Evolutionary conservation across 352 stramenopile genomes (phyloP).

Genomic region (Globisporangium megalacanthum): DNA sequence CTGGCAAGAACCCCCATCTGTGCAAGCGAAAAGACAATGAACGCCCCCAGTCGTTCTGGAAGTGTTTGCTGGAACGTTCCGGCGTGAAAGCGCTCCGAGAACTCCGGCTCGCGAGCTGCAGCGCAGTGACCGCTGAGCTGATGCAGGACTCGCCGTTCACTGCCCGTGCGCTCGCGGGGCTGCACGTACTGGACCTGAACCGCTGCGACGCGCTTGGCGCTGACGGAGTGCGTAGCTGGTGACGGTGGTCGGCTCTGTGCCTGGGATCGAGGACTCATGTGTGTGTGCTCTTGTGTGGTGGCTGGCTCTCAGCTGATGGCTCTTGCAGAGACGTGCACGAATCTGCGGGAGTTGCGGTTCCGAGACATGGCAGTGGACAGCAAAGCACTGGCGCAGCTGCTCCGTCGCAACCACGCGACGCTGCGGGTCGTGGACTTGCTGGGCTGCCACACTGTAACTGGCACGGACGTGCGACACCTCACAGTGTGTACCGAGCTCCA

Average conservation of each 20-base stretch:
- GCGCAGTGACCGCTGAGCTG: conserved; percentile 33
- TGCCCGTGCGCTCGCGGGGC: conserved; percentile 23
- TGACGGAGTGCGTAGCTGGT: conserved; percentile 23
- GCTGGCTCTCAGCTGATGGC: conserved; percentile 15
- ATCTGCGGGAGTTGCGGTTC: conserved; percentile 55
- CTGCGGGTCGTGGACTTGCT: conserved; percentile 67
- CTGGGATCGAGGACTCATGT: not conserved
- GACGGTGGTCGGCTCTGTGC: not conserved
- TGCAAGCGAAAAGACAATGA: conserved; percentile 35
- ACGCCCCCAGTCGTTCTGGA: conserved; percentile 44
- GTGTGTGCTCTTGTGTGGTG: not conserved
- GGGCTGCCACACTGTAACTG: conserved; percentile 68
- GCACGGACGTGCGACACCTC: conserved; percentile 44
- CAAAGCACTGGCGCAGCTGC: conserved; percentile 35
- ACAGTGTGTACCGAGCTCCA: conserved; percentile 34
- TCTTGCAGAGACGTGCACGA: conserved; percentile 36
- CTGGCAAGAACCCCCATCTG: conserved; percentile 43
- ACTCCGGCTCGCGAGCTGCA: conserved; percentile 50
- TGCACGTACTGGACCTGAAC: conserved; percentile 60
- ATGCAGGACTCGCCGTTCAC: conserved; percentile 21
- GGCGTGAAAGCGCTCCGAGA: conserved; percentile 25
- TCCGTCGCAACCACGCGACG: conserved; percentile 36
- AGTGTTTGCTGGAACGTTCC: conserved; percentile 34
- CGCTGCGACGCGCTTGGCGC: conserved; percentile 36
- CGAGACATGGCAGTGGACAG: conserved; percentile 68